Evolutionary conservation across 1,284 basidiomycete genomes (phyloP).

Genomic region (Hemileia vastatrix): DNA sequence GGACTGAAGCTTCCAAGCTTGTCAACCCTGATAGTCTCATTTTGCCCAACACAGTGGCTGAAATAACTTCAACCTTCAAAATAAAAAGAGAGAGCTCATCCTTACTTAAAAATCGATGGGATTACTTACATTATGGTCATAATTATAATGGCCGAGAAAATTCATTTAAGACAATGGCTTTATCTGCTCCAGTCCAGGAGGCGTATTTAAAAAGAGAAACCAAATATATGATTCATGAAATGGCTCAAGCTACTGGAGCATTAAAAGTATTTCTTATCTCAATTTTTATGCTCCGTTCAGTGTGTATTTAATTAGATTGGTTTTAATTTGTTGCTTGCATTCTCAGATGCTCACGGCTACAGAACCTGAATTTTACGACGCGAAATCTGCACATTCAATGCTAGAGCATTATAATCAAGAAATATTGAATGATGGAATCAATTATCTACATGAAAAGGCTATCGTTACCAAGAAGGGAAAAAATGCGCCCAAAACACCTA

Average conservation of each 20-base stretch:
- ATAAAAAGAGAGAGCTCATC: constrained; percentile 1
- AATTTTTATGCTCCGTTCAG: background rate
- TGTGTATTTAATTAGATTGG: background rate
- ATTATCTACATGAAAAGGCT: constrained; percentile 9
- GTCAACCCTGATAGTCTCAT: background rate
- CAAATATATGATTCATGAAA: too few species aligned
- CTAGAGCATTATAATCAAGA: constrained; percentile 14
- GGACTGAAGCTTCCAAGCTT: constrained; percentile 5
- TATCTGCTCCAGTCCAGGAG: too few species aligned
- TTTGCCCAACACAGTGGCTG: constrained; percentile 6
- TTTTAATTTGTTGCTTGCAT: background rate
- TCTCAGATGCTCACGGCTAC: constrained; percentile 22
- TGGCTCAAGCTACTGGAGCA: too few species aligned
- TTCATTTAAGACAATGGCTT: constrained; percentile 5
- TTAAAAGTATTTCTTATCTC: constrained; percentile 7
- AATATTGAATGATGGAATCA: constrained; percentile 7
- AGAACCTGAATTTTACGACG: constrained; percentile 16
- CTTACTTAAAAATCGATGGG: constrained; percentile 13
- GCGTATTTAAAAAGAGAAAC: too few species aligned
- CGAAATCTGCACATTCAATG: constrained; percentile 7
- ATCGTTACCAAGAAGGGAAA: constrained; percentile 11
- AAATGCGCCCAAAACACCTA: constrained; percentile 13
- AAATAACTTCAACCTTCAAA: constrained; percentile 4
- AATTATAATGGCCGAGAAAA: constrained; percentile 11
- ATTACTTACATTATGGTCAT: constrained; percentile 2